Evolutionary conservation across 2,329 filamentous ascomycete genomes (phyloP).

Genomic region (Penicillium sp.): DNA sequence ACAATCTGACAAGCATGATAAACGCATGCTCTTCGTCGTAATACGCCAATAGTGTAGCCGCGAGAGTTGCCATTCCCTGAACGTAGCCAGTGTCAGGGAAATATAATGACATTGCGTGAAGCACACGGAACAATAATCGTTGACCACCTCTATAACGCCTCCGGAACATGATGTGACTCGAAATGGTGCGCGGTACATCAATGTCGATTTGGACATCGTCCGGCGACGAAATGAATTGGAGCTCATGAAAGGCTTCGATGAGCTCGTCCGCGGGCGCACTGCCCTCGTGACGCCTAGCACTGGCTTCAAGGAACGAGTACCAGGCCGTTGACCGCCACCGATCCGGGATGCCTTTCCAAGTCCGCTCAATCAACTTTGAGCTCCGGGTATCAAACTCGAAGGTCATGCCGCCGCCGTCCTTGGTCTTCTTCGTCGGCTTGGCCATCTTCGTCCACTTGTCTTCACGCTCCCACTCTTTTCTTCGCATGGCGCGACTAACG

Average conservation of each 20-base stretch:
- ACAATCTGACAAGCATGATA: slow-evolving; percentile 93
- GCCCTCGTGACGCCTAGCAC: slow-evolving; percentile 62
- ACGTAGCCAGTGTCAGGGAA: slow-evolving; percentile 91
- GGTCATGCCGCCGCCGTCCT: slow-evolving; percentile 57
- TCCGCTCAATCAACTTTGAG: slow-evolving; percentile 81
- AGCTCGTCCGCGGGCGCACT: slow-evolving; percentile 67
- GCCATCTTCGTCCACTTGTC: slow-evolving; percentile 69
- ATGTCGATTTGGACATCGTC: slow-evolving; percentile 97
- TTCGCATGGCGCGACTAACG: slow-evolving; percentile 49
- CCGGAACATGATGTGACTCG: slow-evolving; percentile 95
- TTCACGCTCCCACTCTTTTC: slow-evolving; percentile 59
- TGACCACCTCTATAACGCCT: slow-evolving; percentile 88
- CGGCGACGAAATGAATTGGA: slow-evolving; percentile 70
- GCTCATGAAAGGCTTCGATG: slow-evolving; percentile 65
- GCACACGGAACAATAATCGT: slow-evolving; percentile 81
- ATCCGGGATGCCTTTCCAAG: slow-evolving; percentile 98
- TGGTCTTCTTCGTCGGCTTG: slow-evolving; percentile 43
- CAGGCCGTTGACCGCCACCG: slow-evolving; percentile 90
- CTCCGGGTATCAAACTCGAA: slow-evolving; percentile 78
- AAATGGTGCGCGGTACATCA: slow-evolving; percentile 93
- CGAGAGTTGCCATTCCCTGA: slow-evolving; percentile 93
- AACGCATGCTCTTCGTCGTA: slow-evolving; percentile 94
- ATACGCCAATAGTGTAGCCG: slow-evolving; percentile 89
- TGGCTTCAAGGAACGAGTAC: slow-evolving; percentile 84
- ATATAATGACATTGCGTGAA: slow-evolving; percentile 88